Conservation (phyloP, 2,329 filamentous ascomycete genomes). For the Torrubiella hemipterigena region DNA sequence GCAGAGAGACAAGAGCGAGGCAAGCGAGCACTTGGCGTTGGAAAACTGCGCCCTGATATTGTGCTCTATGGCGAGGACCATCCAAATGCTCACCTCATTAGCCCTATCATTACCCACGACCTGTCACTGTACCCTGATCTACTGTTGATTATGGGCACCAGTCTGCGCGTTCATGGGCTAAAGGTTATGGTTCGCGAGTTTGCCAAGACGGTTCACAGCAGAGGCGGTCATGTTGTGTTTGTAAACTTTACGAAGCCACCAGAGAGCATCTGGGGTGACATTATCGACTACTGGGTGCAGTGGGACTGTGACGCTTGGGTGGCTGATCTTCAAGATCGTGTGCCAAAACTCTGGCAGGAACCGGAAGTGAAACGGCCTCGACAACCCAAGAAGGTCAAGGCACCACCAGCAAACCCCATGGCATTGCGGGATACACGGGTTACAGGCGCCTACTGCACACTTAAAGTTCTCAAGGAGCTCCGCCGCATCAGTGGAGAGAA, state of each 20-base stretch:
- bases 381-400: conserved; percentile 20
- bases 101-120: conserved; percentile 56
- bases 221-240: conserved; percentile 57
- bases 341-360: conserved; percentile 48
- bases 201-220: conserved; percentile 57
- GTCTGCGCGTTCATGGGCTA: conserved; percentile 57
- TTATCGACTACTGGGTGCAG: conserved; percentile 63
- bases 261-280: conserved; percentile 59
- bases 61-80: conserved; percentile 66
- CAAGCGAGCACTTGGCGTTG: conserved; percentile 54
- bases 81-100: conserved; percentile 55
- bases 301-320: conserved; percentile 71
- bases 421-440: conserved; percentile 32
- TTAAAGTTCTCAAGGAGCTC: conserved; percentile 28
- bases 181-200: conserved; percentile 62
- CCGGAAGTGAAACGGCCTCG: too few species aligned
- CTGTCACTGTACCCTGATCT: conserved; percentile 52
- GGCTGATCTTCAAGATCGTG: conserved; percentile 43
- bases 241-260: conserved; percentile 62
- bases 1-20: conserved; percentile 51
- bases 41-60: conserved; percentile 59
- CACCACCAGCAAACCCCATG: conserved; percentile 23
- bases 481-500: conserved; percentile 20
- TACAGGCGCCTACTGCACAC: conserved; percentile 30
- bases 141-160: conserved; percentile 59